These are phyloP conservation scores for Chlamydomonas sp. DNA, from an alignment of 139 green algal species.

Conservation along the genomic window DNA sequence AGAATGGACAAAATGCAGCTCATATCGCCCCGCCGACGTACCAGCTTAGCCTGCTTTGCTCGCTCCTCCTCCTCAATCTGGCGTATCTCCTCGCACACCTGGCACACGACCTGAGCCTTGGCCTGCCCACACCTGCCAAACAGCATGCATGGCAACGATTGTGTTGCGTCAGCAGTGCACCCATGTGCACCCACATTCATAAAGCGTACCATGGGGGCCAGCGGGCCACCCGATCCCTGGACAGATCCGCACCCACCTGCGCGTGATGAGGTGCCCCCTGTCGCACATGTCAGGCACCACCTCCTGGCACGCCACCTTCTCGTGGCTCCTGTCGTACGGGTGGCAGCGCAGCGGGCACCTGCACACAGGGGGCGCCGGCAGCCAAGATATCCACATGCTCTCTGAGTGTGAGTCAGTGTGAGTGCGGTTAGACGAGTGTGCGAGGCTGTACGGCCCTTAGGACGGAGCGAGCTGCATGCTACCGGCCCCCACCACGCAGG, in stretches of 20 bases:
- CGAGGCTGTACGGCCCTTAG: too few species aligned
- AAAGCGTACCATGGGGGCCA: too few species aligned
- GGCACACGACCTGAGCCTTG: slow-evolving; percentile 2
- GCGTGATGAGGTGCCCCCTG: slow-evolving; percentile 42
- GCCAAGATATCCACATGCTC: too few species aligned
- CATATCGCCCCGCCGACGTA: not conserved
- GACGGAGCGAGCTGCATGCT: too few species aligned
- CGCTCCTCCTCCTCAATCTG: slow-evolving; percentile 27
- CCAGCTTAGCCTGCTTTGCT: slow-evolving; percentile 20
- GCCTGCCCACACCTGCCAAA: not conserved
- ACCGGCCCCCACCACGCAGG: too few species aligned
- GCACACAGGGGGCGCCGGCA: too few species aligned
- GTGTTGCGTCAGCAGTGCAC: too few species aligned
- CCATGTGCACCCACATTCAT: too few species aligned
- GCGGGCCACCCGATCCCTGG: too few species aligned
- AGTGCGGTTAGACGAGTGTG: too few species aligned
- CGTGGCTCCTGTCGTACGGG: slow-evolving; percentile 41
- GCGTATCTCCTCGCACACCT: slow-evolving; percentile 37
- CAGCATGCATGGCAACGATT: not conserved
- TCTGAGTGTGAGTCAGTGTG: too few species aligned
- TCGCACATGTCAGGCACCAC: slow-evolving; percentile 46
- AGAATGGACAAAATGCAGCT: too few species aligned
- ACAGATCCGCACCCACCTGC: not conserved
- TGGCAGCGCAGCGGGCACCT: slow-evolving; percentile 61
- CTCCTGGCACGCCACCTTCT: slow-evolving; percentile 39